phyloP scores from a whole-genome alignment of 768 basidiomycete genomes.

The Pulveroboletus ravenelii region DNA sequence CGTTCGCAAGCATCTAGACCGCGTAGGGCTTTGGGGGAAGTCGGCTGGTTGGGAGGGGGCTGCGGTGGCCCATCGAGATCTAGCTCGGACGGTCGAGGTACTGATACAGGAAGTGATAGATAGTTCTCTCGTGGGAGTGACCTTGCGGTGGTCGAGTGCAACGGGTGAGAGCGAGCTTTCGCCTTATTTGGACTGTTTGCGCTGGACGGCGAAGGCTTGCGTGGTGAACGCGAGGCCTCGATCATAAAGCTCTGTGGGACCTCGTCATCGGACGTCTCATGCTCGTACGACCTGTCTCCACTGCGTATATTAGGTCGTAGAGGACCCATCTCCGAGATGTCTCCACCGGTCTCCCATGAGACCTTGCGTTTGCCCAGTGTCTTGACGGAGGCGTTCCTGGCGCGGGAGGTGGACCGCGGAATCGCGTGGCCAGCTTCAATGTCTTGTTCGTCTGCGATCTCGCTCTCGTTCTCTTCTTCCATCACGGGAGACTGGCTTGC shows the following conservation, averaged over 20 bases:
- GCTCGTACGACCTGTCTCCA: conserved; percentile 54
- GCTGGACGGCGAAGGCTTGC: conserved; percentile 32
- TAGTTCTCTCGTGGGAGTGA: conserved; percentile 36
- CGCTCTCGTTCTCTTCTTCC: conserved; percentile 56
- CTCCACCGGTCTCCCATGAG: conserved; percentile 53
- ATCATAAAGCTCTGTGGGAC: conserved; percentile 85
- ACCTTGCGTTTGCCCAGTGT: conserved; percentile 48
- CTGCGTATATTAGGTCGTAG: conserved; percentile 70
- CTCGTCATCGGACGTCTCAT: conserved; percentile 74
- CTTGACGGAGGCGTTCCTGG: conserved; percentile 28
- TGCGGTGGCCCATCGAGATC: conserved; percentile 35
- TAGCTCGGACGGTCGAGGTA: conserved; percentile 62
- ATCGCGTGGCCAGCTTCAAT: conserved; percentile 56
- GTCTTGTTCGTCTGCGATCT: conserved; percentile 43
- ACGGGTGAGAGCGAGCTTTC: conserved; percentile 44
- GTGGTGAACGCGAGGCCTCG: conserved; percentile 51
- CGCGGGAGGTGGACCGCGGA: conserved; percentile 32
- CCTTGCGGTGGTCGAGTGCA: conserved; percentile 47
- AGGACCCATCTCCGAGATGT: conserved; percentile 50
- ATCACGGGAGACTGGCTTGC: conserved; percentile 71
- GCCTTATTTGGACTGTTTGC: conserved; percentile 29
- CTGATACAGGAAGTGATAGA: conserved; percentile 39
- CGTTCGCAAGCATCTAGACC: conserved; percentile 82
- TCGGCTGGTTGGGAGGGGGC: conserved; percentile 17
- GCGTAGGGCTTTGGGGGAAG: conserved; percentile 46